These are phyloP conservation scores for Nicotiana paniculata DNA, from an alignment of 257 asterid genomes.

Conservation along the genomic window DNA sequence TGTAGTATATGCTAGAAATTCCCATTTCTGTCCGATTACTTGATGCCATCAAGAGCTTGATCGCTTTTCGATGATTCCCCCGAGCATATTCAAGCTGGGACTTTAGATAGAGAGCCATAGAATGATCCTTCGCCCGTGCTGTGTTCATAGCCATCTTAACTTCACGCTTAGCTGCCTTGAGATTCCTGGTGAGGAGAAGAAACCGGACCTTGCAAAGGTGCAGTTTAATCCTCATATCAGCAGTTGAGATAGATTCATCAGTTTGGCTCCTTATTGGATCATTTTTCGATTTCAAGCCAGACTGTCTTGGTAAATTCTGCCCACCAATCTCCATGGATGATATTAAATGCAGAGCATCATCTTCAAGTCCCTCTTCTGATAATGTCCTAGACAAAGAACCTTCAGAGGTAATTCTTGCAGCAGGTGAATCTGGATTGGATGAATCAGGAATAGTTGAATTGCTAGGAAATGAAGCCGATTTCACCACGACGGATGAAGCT, in stretches of 20 bases:
- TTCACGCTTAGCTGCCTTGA: conserved; percentile 88
- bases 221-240: conserved; percentile 64
- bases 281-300: conserved; percentile 46
- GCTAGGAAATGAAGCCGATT: conserved; percentile 44
- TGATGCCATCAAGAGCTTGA: conserved; percentile 78
- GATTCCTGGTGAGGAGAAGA: conserved; percentile 67
- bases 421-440: conserved; percentile 42
- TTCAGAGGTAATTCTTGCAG: conserved; percentile 35
- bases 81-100: conserved; percentile 93
- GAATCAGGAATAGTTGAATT: conserved; percentile 39
- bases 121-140: conserved; percentile 73
- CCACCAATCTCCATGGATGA: conserved; percentile 54
- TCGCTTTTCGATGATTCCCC: conserved; percentile 68
- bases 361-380: conserved; percentile 81
- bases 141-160: conserved; percentile 86
- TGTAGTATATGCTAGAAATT: conserved; percentile 65
- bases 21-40: conserved; percentile 47
- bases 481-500: conserved; percentile 30
- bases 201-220: conserved; percentile 77
- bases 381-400: conserved; percentile 56
- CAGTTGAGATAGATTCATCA: conserved; percentile 46
- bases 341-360: conserved; percentile 57
- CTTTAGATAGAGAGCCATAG: conserved; percentile 73
- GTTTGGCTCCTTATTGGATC: conserved; percentile 50
- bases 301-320: conserved; percentile 41